Percentiles rank a stretch among this genome's conserved stretches.
phyloP scores from a whole-genome alignment of 2,329 filamentous ascomycete species.

The Tolypocladium tropicale region DNA sequence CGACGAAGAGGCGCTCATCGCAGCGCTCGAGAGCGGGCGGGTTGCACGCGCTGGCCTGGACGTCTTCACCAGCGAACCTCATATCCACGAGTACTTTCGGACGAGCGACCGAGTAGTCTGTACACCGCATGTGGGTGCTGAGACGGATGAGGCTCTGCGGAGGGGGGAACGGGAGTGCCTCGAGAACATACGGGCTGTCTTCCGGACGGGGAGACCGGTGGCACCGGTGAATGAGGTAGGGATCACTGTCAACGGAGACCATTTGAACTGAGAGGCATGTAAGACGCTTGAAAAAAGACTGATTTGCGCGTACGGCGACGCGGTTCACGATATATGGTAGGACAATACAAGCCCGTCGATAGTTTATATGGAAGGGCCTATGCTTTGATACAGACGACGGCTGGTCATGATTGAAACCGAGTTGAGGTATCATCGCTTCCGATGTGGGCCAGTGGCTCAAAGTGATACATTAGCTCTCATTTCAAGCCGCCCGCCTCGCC shows the following conservation, averaged over 20 bases:
- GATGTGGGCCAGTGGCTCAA: too few species aligned
- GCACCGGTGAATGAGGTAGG: slow-evolving; percentile 22
- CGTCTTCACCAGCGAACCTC: slow-evolving; percentile 34
- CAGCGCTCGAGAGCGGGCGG: slow-evolving; percentile 34
- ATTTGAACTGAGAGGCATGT: not conserved
- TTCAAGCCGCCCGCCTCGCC: too few species aligned
- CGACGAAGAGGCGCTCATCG: slow-evolving; percentile 35
- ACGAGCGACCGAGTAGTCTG: slow-evolving; percentile 29
- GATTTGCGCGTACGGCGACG: too few species aligned
- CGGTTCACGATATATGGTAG: not conserved
- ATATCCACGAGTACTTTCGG: slow-evolving; percentile 27
- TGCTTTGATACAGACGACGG: too few species aligned
- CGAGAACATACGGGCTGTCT: slow-evolving; percentile 32
- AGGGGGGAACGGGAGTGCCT: slow-evolving; percentile 33
- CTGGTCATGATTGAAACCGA: too few species aligned
- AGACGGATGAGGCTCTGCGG: slow-evolving; percentile 32
- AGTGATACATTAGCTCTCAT: too few species aligned
- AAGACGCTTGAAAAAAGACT: too few species aligned
- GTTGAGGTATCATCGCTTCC: too few species aligned
- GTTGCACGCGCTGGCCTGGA: slow-evolving; percentile 37
- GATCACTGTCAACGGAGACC: not conserved
- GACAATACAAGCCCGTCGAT: too few species aligned
- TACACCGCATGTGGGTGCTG: slow-evolving; percentile 33
- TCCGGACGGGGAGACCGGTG: slow-evolving; percentile 24
- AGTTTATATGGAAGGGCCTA: too few species aligned